Evolutionary conservation across 73 alveolate species (phyloP).

Genomic region (Paramecium primaurelia): DNA sequence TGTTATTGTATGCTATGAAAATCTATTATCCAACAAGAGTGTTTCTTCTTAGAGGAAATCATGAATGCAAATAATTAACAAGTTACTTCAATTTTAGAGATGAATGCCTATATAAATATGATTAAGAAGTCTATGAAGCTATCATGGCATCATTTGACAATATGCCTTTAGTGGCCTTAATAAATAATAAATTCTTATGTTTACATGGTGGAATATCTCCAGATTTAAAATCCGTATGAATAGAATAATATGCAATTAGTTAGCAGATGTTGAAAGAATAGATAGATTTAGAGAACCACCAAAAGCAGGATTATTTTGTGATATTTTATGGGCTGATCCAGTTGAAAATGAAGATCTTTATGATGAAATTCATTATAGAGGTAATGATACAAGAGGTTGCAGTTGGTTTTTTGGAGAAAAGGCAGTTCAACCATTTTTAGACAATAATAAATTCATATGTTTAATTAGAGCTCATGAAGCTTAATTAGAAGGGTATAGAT

Average conservation of each 20-base stretch:
- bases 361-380: slow-evolving; percentile 59
- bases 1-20: slow-evolving; percentile 70
- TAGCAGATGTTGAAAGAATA: slow-evolving; percentile 74
- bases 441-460: slow-evolving; percentile 63
- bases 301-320: slow-evolving; percentile 81
- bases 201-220: slow-evolving; percentile 91
- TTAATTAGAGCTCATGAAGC: slow-evolving; percentile 96
- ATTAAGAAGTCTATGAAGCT: slow-evolving; percentile 76
- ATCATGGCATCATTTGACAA: slow-evolving; percentile 81
- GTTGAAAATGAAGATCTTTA: slow-evolving; percentile 77
- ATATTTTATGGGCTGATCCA: slow-evolving; percentile 88
- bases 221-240: slow-evolving; percentile 67
- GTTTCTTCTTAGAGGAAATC: slow-evolving; percentile 86
- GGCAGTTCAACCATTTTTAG: slow-evolving; percentile 66
- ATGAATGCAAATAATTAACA: slow-evolving; percentile 88
- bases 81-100: slow-evolving; percentile 78
- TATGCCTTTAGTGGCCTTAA: slow-evolving; percentile 78
- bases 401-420: slow-evolving; percentile 69
- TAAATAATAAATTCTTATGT: slow-evolving; percentile 80
- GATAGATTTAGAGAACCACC: slow-evolving; percentile 84
- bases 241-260: neutral
- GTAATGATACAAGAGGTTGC: slow-evolving; percentile 80
- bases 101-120: slow-evolving; percentile 76
- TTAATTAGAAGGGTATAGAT: slow-evolving; percentile 92
- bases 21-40: slow-evolving; percentile 74